Evolutionary conservation across 495 filamentous ascomycete species (phyloP).

Genomic region (Podospora sp.): DNA sequence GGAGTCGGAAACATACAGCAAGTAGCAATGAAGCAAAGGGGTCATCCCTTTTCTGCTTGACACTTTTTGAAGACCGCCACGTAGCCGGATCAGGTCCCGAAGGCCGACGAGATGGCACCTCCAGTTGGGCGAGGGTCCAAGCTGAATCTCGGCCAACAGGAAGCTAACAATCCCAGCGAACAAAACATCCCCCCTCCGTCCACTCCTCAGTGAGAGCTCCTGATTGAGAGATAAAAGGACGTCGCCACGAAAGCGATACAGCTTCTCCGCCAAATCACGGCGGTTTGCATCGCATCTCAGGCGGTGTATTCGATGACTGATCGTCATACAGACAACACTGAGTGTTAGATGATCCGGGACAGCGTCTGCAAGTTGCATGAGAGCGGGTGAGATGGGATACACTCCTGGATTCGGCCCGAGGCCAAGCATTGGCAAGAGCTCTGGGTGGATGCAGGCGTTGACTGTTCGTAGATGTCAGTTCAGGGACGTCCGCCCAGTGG

Average conservation of each 20-base stretch:
- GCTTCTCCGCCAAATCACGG: background rate
- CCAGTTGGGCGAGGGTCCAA: background rate
- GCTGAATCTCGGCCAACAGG: background rate
- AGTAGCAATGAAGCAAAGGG: background rate
- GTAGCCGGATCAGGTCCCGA: background rate
- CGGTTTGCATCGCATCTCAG: background rate
- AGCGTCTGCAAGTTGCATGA: background rate
- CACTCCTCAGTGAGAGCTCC: background rate
- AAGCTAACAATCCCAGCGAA: background rate
- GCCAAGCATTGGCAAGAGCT: background rate
- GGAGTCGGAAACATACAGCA: background rate
- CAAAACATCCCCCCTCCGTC: background rate
- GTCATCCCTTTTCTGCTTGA: background rate
- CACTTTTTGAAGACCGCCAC: background rate
- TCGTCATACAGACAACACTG: background rate
- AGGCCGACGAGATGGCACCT: background rate
- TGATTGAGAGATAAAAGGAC: background rate
- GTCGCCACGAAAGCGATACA: background rate
- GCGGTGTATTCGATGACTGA: background rate
- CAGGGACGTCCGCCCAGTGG: background rate
- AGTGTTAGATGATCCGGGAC: background rate
- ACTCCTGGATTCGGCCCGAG: background rate
- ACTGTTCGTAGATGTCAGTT: background rate
- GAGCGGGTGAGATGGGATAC: conserved; percentile 1
- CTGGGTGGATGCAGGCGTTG: conserved; percentile 7